These are phyloP conservation scores for Botryotinia calthae DNA, from an alignment of 2,329 filamentous ascomycete species.

Conservation along the genomic window DNA sequence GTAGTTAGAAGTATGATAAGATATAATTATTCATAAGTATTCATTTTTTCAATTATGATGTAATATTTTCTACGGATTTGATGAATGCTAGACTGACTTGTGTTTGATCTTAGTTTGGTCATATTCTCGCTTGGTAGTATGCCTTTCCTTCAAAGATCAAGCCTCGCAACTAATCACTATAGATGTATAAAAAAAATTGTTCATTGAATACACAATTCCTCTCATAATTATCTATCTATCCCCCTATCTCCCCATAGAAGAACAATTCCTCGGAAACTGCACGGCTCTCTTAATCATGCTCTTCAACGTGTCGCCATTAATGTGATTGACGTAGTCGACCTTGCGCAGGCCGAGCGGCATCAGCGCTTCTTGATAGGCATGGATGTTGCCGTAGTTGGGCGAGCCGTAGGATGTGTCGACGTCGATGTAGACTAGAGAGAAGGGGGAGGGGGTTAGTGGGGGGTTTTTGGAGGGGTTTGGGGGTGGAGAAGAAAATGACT, in stretches of 20 bases:
- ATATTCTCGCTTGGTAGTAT: neutral
- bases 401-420: slow-evolving; percentile 44
- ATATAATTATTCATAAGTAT: neutral
- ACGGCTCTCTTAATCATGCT: slow-evolving; percentile 42
- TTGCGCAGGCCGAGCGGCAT: slow-evolving; percentile 41
- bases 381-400: slow-evolving; percentile 45
- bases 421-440: slow-evolving; percentile 41
- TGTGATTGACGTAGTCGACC: slow-evolving; percentile 43
- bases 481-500: too few species aligned
- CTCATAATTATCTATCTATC: neutral
- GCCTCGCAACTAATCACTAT: neutral
- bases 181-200: too few species aligned
- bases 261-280: slow-evolving; percentile 26
- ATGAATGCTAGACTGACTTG: neutral
- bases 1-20: neutral
- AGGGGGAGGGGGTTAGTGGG: neutral
- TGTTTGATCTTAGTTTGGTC: neutral
- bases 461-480: neutral
- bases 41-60: neutral
- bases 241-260: slow-evolving; percentile 7
- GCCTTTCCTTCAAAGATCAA: too few species aligned
- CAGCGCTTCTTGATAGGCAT: slow-evolving; percentile 44
- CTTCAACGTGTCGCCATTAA: slow-evolving; percentile 41
- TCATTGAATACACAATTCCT: neutral
- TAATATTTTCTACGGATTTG: neutral